Conservation (phyloP, 345 rosid genomes). For the Adansonia digitata region DNA sequence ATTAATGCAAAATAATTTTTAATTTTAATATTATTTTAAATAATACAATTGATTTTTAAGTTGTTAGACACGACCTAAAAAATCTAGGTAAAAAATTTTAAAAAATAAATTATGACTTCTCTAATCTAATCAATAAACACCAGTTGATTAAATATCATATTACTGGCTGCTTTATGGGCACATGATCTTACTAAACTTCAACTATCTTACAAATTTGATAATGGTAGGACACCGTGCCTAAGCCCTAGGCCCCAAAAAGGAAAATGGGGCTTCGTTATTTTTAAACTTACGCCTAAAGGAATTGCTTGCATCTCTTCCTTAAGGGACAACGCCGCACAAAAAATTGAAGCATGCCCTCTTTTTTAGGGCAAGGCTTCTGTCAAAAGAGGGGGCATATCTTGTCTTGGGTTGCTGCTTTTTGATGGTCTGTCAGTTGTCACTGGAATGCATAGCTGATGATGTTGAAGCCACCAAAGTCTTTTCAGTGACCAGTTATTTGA, state of each 20-base stretch:
- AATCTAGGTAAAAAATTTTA: no score
- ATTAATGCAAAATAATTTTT: no score
- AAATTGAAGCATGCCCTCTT: not conserved
- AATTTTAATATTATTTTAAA: no score
- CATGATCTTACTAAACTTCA: not conserved
- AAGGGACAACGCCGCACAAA: not conserved
- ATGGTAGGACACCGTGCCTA: not conserved
- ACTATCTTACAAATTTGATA: not conserved
- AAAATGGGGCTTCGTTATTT: not conserved
- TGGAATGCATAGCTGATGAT: not conserved
- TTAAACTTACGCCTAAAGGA: not conserved
- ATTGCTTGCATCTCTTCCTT: not conserved
- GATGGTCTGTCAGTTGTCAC: not conserved
- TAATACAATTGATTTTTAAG: no score
- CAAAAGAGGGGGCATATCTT: constrained; percentile 2
- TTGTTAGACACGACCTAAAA: no score
- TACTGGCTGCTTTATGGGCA: constrained; percentile 4
- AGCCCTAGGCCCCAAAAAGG: not conserved
- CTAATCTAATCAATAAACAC: no score
- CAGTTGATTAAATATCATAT: not conserved
- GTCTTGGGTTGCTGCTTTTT: not conserved
- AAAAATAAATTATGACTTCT: no score
- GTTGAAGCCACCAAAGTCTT: not conserved
- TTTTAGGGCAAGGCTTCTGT: not conserved
- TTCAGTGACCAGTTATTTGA: not conserved